Base-by-base conservation (phyloP, 176 grass and related monocot species). In the Poa annua region DNA sequence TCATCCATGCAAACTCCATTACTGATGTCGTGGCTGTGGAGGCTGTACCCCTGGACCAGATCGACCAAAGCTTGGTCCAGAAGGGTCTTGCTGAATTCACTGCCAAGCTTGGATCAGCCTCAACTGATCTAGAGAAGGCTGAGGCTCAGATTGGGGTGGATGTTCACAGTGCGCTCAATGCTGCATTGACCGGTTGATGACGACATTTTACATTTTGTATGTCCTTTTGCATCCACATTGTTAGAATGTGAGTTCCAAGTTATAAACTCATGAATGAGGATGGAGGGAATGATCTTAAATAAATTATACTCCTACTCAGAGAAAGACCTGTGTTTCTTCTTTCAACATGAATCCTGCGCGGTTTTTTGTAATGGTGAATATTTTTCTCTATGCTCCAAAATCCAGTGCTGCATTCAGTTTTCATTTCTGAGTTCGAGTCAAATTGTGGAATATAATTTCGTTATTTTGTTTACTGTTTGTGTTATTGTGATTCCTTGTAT, bases 141-240 rank as follows among this genome's bases (percentile, higher is more conserved):
- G 96, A 99, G 82, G 93, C 91, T 55, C 96, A 99, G 87, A 96
- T 99, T 29, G 96, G 94, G 29, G 89, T 97, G n/a, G 94, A 97
- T 81, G 86, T 97, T 79, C 94, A 97, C 91, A 96, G 96, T 85
- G 96, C 96, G 6, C 88, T 99, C 57, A 99, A 94, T 89, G 91
- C 93, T 66, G 96, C 93, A 76, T 88, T 94, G 85, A 85, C 92
- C 1, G 60, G 89, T 78, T 94, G 88, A 90, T 87, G 39, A 20
- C 50, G 34, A 50, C 75, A 34, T 61, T 12, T 75, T 62, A 69
- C 73, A 33, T 80, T 85, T 66, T 38, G 12, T 29, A 61, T 53
- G 45, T 77, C n/a, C 59, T 77, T 93, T 83, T 88, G 71, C 83
- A 89, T 91, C 62, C 34, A 34, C 82, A 92, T 34, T 89, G 84